These are phyloP conservation scores for Pythium dissimile DNA, from an alignment of 352 stramenopile species.

Conservation along the genomic window DNA sequence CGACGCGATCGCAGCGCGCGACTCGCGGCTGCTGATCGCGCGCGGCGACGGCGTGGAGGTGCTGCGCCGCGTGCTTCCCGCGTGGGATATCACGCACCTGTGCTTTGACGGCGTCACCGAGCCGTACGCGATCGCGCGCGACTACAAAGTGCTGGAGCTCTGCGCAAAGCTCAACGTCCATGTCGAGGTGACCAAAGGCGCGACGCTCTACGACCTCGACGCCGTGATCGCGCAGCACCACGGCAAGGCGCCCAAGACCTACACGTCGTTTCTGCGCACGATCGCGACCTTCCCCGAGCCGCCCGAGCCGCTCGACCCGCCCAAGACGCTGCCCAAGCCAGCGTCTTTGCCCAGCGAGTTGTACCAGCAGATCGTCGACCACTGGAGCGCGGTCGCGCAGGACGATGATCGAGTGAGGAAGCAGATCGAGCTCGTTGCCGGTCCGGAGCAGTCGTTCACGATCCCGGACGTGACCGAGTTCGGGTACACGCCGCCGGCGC, in stretches of 20 bases:
- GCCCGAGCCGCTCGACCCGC: conserved; percentile 38
- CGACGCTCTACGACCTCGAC: conserved; percentile 73
- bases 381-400: conserved; percentile 29
- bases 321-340: conserved; percentile 40
- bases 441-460: conserved; percentile 57
- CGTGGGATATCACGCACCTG: conserved; percentile 88
- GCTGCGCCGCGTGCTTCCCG: conserved; percentile 70
- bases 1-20: conserved; percentile 55
- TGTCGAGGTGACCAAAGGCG: conserved; percentile 65
- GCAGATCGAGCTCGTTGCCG: conserved; percentile 37
- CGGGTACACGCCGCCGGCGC: conserved; percentile 41
- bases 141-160: conserved; percentile 58
- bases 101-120: conserved; percentile 92
- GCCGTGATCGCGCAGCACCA: conserved; percentile 52
- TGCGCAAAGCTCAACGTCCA: conserved; percentile 51
- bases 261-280: conserved; percentile 62
- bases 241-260: conserved; percentile 65
- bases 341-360: conserved; percentile 46
- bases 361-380: conserved; percentile 59
- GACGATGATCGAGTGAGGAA: conserved; percentile 32
- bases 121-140: conserved; percentile 85
- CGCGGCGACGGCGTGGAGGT: conserved; percentile 76
- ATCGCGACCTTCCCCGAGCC: conserved; percentile 52
- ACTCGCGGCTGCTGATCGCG: conserved; percentile 67
- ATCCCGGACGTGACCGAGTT: conserved; percentile 68